phyloP scores from a whole-genome alignment of 139 green algal genomes.

The Diplosphaera chodatii region DNA sequence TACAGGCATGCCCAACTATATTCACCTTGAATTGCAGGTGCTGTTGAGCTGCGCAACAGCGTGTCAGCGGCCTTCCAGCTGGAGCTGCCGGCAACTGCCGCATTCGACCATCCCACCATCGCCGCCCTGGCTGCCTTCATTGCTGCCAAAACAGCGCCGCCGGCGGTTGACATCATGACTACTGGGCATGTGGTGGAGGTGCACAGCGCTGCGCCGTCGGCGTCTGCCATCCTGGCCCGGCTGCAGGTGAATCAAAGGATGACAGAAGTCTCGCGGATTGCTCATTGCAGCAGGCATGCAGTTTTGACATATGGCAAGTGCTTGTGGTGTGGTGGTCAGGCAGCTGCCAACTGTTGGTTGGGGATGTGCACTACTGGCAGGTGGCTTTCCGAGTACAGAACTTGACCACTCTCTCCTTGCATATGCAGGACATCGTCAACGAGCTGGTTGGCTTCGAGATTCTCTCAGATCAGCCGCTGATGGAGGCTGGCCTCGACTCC shows the following conservation, averaged over 20 bases:
- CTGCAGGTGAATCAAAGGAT: not conserved
- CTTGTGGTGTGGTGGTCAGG: no score
- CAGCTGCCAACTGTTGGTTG: no score
- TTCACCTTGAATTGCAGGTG: constrained; percentile 3
- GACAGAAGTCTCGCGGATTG: no score
- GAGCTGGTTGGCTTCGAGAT: not conserved
- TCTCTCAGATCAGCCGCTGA: not conserved
- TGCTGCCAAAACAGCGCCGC: not conserved
- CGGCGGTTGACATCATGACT: no score
- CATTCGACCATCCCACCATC: constrained; percentile 22
- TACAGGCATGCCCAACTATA: no score
- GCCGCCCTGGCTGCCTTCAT: constrained; percentile 19
- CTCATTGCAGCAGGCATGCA: no score
- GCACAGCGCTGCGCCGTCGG: not conserved
- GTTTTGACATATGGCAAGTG: no score
- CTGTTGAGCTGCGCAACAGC: constrained; percentile 33
- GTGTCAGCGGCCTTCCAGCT: constrained; percentile 15
- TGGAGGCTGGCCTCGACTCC: constrained; percentile 5
- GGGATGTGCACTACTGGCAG: no score
- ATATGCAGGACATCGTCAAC: not conserved
- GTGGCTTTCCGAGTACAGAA: no score
- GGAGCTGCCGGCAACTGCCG: constrained; percentile 12
- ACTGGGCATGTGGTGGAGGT: not conserved
- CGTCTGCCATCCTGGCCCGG: not conserved
- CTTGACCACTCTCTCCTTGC: no score